Base-by-base conservation (phyloP, 1,284 basidiomycete species). In the Trichosporon sp. region DNA sequence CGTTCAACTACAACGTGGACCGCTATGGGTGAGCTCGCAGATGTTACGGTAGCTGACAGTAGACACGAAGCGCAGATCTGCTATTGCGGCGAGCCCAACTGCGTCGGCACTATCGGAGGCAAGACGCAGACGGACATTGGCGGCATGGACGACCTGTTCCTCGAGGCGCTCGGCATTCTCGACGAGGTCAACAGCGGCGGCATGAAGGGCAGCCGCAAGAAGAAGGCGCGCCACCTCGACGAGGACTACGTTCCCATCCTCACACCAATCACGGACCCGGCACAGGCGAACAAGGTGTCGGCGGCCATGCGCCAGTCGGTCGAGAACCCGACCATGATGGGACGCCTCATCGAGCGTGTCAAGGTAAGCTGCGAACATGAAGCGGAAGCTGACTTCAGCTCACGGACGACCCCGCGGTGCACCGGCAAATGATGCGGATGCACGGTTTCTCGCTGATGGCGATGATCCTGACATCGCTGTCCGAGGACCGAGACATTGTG, bases 1-100 rank as follows among this genome's bases (percentile, higher is more conserved):
- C 96, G 0, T 99, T 99, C 87, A 98, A 99, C 84, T 99, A 99
- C 84, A 99, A 99, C 80, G 97, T 99, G 63, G 97, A 99, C 83
- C 92, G 97, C 71, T 99, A 99, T 81, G 96, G 96, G 93, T 95
- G 74, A 71, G 65, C 31, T 64, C 21, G 66, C 40, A 1, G 26
- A 51, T 3, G 11, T 2, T 37, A 37, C 66, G 35, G 31, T 11
- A 69, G 68, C 73, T 76, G 70, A 76, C 61, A 31, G 16, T 73
- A 96, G 94, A 1, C 94, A 99, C 83, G 94, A 97, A 74, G 92
- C 97, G 68, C 97, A 99, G 82, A 88, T 88, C 56, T 99, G 97
- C 83, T 96, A 92, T 81, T 99, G 97, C 78, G 96, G 96, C 14
- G 97, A 99, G 82, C 87, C 92, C 1, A 96, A 97, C 78, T 99